phyloP scores from a whole-genome alignment of 768 basidiomycete genomes.

The Suillus weaverae region DNA sequence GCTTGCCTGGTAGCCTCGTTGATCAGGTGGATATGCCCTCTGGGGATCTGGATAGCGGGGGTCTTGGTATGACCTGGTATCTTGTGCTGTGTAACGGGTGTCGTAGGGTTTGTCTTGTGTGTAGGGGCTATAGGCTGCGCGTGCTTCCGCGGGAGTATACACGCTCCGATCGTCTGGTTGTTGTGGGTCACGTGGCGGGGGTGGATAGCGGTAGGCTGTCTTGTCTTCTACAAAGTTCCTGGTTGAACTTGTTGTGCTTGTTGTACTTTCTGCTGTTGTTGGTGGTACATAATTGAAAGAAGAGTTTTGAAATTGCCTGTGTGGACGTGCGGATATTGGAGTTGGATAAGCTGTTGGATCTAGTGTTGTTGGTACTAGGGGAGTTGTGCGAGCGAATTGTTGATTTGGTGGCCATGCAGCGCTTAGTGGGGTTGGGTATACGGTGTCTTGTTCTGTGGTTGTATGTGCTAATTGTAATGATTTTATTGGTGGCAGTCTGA shows the following conservation, averaged over 20 bases:
- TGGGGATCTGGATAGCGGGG: not conserved
- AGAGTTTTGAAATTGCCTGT: constrained; percentile 11
- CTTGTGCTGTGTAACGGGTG: not conserved
- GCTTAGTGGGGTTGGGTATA: constrained; percentile 22
- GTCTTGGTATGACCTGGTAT: constrained; percentile 1
- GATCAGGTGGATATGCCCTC: not conserved
- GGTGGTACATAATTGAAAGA: constrained; percentile 22
- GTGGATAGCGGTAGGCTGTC: not conserved
- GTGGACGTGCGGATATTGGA: constrained; percentile 12
- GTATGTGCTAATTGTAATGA: constrained; percentile 18
- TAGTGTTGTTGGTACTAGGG: constrained; percentile 23
- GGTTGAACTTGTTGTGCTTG: constrained; percentile 20
- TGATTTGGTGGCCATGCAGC: constrained; percentile 15
- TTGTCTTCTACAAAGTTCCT: constrained; percentile 17
- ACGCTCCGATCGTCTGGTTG: constrained; percentile 5
- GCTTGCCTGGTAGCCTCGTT: not conserved
- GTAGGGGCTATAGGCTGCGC: not conserved
- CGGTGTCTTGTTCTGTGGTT: constrained; percentile 15
- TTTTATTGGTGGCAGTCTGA: constrained; percentile 16
- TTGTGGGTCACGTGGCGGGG: not conserved
- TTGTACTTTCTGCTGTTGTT: constrained; percentile 21
- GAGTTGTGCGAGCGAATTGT: constrained; percentile 27
- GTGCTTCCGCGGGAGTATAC: constrained; percentile 6
- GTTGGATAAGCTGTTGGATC: not conserved
- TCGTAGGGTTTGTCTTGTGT: constrained; percentile 9